Conservation (phyloP, 1,139 yeast species). For the Pichia sp. region DNA sequence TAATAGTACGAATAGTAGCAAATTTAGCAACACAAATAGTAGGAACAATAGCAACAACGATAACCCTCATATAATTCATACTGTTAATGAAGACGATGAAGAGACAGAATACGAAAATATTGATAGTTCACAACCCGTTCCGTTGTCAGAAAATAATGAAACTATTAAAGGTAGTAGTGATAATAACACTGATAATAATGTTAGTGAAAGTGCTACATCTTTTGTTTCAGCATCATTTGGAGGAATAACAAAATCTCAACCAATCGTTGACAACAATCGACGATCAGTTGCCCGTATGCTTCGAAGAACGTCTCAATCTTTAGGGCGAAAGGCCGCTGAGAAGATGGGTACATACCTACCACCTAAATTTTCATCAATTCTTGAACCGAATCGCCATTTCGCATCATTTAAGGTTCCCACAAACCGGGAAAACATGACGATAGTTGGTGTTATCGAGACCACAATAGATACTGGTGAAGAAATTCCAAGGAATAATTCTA, state of each 20-base stretch:
- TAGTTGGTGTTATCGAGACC: conserved; percentile 46
- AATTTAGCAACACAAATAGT: no score
- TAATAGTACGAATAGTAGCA: not conserved
- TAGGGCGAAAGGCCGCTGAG: conserved; percentile 71
- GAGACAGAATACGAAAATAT: conserved; percentile 20
- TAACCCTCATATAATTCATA: not conserved
- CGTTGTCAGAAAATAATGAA: not conserved
- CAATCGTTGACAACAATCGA: conserved; percentile 63
- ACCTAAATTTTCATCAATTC: conserved; percentile 71
- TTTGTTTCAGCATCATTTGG: conserved; percentile 30
- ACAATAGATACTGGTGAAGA: not conserved
- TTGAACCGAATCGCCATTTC: conserved; percentile 91
- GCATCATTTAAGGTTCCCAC: conserved; percentile 85
- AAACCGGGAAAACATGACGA: conserved; percentile 53
- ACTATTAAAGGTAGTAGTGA: no score
- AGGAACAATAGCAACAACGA: no score
- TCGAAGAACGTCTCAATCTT: conserved; percentile 45
- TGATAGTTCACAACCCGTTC: conserved; percentile 16
- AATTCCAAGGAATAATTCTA: not conserved
- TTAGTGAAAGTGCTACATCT: conserved; percentile 19
- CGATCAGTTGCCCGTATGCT: conserved; percentile 68
- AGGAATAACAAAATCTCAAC: conserved; percentile 39
- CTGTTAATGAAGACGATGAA: conserved; percentile 21
- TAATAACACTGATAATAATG: conserved; percentile 1
- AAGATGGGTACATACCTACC: conserved; percentile 87